A percentile compares a stretch with the other conserved stretches of the same genome.
Evolutionary conservation across 148 eudicot species (phyloP).

Genomic region (Rhododendron ferrugineum): DNA sequence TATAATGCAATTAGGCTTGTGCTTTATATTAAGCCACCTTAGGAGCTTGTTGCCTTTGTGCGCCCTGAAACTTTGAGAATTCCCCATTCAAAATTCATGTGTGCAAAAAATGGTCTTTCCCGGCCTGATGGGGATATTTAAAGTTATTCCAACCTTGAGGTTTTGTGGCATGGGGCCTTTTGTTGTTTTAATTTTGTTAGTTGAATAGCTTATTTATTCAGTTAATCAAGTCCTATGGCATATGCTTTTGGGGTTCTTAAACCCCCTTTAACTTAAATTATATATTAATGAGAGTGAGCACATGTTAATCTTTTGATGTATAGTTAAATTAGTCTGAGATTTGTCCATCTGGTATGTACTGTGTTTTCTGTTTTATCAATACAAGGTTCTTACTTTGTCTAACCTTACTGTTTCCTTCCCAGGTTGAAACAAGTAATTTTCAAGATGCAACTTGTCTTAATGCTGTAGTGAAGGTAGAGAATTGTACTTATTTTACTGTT

Average conservation of each 20-base stretch:
- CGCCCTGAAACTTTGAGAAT: neutral
- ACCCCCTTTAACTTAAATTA: neutral
- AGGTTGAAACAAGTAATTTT: conserved; percentile 71
- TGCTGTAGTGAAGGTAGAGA: conserved; percentile 89
- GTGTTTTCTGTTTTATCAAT: neutral
- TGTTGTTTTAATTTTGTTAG: neutral
- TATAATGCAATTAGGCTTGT: neutral
- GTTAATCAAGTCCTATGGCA: neutral
- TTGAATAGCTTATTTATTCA: neutral
- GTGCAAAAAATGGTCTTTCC: neutral
- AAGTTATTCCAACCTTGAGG: neutral
- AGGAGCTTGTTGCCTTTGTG: neutral
- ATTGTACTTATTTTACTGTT: neutral
- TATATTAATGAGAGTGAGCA: neutral
- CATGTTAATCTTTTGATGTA: neutral
- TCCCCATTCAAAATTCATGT: neutral
- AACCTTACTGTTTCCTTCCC: conserved; percentile 18
- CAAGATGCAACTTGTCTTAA: conserved; percentile 68
- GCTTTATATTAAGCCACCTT: neutral
- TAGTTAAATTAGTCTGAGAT: conserved; percentile 2
- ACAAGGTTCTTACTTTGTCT: neutral
- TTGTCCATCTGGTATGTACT: neutral
- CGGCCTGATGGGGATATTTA: neutral
- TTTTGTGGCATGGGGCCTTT: neutral
- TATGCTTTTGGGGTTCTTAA: neutral